phyloP scores from a whole-genome alignment of 345 rosid species.

The Eutrema japonicum region DNA sequence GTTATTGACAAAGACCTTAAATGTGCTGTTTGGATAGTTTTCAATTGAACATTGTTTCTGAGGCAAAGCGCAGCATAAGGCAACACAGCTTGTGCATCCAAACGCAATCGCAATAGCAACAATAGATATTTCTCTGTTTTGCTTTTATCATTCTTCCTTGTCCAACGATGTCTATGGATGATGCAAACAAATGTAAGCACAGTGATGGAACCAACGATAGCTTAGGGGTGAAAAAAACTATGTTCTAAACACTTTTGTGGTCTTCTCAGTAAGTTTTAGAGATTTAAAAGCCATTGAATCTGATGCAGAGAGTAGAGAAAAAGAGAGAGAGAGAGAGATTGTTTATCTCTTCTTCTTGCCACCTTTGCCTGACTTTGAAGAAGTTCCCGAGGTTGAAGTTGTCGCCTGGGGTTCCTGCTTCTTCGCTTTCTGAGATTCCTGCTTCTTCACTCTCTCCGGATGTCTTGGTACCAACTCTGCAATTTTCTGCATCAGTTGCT shows the following conservation, averaged over 20 bases:
- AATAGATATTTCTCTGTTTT: background rate
- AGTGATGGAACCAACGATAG: conserved; percentile 1
- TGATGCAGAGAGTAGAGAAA: background rate
- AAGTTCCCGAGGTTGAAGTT: conserved; percentile 48
- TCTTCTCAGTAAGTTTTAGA: background rate
- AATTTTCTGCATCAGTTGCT: conserved; percentile 82
- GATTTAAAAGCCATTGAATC: conserved; percentile 19
- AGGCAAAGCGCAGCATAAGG: background rate
- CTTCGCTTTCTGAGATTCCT: conserved; percentile 73
- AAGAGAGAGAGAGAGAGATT: background rate
- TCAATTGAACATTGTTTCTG: background rate
- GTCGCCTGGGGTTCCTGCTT: conserved; percentile 74
- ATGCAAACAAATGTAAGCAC: background rate
- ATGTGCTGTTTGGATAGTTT: conserved; percentile 5
- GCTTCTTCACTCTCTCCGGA: conserved; percentile 84
- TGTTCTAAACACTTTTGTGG: conserved; percentile 19
- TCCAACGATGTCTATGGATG: conserved; percentile 4
- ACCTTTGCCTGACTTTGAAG: conserved; percentile 73
- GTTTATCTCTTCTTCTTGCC: conserved; percentile 82
- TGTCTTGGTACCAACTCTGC: conserved; percentile 91
- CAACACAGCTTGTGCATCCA: conserved; percentile 4
- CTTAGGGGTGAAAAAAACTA: background rate
- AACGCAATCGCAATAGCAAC: background rate
- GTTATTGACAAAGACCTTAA: background rate
- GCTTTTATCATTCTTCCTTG: background rate